Evolutionary conservation across 129 eudicot genomes (phyloP).

Genomic region (carrot (Daucus carota)): DH1_v3.0 NC_030388.2:11266001-11266500

Average conservation of each 20-base stretch:
- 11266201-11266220: not conserved
- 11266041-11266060: not conserved
- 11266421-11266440: constrained; percentile 73
- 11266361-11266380: constrained; percentile 75
- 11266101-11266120: not conserved
- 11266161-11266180: not conserved
- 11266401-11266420: constrained; percentile 71
- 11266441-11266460: constrained; percentile 84
- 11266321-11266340: constrained; percentile 98
- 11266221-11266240: constrained; percentile 23
- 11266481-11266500: constrained; percentile 91
- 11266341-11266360: constrained; percentile 61
- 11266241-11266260: constrained; percentile 97
- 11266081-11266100: not conserved
- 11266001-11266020: too few species aligned
- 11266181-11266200: not conserved
- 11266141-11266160: not conserved
- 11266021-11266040: not conserved
- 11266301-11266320: constrained; percentile 76
- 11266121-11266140: not conserved
- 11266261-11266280: constrained; percentile 96
- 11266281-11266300: constrained; percentile 89
- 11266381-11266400: constrained; percentile 73
- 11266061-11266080: not conserved
- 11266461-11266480: constrained; percentile 92